These are phyloP conservation scores for Penicillium silybi DNA, from an alignment of 495 filamentous ascomycete species.

Conservation along the genomic window DNA sequence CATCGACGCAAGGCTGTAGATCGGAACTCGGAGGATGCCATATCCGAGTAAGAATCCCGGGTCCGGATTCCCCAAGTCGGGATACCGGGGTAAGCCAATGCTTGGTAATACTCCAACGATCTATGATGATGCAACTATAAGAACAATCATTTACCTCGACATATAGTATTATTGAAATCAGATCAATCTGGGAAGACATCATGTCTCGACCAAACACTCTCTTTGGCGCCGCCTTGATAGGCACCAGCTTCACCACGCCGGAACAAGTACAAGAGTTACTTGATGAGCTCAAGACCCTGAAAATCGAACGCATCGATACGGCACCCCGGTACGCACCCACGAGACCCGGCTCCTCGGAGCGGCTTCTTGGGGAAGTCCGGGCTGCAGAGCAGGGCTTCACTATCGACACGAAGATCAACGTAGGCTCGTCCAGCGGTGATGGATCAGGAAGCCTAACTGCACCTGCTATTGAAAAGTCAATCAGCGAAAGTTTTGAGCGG, in stretches of 20 bases:
- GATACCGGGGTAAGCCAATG: not conserved
- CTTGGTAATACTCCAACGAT: not conserved
- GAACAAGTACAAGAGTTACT: constrained; percentile 26
- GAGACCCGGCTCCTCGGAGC: constrained; percentile 38
- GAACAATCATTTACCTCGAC: too few relatives aligned
- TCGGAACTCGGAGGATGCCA: too few relatives aligned
- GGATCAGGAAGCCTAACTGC: constrained; percentile 19
- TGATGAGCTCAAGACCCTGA: constrained; percentile 19
- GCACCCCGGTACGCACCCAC: constrained; percentile 43
- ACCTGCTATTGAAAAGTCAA: constrained; percentile 16
- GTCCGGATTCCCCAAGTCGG: not conserved
- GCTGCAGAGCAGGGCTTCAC: constrained; percentile 24
- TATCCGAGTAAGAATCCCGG: not conserved
- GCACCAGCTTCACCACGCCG: constrained; percentile 19
- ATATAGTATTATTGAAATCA: not conserved
- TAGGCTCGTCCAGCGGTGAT: not conserved
- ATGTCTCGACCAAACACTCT: constrained; percentile 17
- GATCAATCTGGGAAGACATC: not conserved
- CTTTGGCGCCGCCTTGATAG: constrained; percentile 35
- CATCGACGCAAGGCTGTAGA: too few relatives aligned
- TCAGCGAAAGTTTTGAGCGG: constrained; percentile 19
- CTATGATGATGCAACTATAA: not conserved
- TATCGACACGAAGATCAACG: constrained; percentile 41
- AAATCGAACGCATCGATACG: constrained; percentile 38
- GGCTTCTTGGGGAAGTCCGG: constrained; percentile 36